Evolutionary conservation across 805 yeast species (phyloP).

Genomic region (Ogataea corticis): DNA sequence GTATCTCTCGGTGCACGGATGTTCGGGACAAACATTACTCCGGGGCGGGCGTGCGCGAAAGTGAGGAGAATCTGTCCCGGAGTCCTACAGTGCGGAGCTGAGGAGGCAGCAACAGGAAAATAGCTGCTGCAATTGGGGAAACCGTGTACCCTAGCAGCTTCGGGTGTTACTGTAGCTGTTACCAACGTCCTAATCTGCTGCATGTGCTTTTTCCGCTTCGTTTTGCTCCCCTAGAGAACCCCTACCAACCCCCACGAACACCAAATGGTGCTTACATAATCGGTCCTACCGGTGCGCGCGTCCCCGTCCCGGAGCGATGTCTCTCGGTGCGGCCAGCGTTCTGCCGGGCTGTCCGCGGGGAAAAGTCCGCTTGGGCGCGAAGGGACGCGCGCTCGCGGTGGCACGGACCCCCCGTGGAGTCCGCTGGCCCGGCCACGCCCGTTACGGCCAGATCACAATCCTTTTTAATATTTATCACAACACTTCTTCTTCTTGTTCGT

Average conservation of each 20-base stretch:
- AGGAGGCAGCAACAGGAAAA: background rate
- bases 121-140: too few relatives aligned
- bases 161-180: too few relatives aligned
- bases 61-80: background rate
- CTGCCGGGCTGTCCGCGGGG: constrained; percentile 1
- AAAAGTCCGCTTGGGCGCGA: background rate
- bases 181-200: too few relatives aligned
- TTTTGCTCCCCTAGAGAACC: too few relatives aligned
- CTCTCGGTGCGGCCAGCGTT: constrained; percentile 3
- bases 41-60: background rate
- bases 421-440: constrained; percentile 1
- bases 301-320: constrained; percentile 7
- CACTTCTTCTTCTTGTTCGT: constrained; percentile 9
- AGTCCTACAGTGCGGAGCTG: constrained; percentile 3
- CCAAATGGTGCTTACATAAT: constrained; percentile 1
- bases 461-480: constrained; percentile 1
- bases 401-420: constrained; percentile 5
- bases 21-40: background rate
- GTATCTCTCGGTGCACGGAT: too few relatives aligned
- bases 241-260: too few relatives aligned
- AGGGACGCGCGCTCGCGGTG: constrained; percentile 1
- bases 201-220: too few relatives aligned
- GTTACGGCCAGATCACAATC: constrained; percentile 5
- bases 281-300: constrained; percentile 4
- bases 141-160: too few relatives aligned